Percentiles rank a stretch among this genome's conserved stretches.
Evolutionary conservation across 768 basidiomycete genomes (phyloP).

Genomic region (Tephrocybe sp.): DNA sequence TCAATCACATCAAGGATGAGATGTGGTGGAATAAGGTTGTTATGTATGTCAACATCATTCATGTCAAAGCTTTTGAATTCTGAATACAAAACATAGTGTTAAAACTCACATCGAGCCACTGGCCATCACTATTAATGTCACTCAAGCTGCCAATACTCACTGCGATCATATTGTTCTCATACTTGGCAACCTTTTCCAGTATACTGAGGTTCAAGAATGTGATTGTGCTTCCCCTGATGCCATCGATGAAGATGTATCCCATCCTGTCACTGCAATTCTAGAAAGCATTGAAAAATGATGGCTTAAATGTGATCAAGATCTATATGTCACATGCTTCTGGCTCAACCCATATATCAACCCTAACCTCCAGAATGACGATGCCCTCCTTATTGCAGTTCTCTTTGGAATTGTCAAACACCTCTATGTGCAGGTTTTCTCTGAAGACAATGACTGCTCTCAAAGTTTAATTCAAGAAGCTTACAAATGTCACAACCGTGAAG

Average conservation of each 20-base stretch:
- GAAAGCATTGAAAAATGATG: slow-evolving; percentile 10
- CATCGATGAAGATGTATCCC: not conserved
- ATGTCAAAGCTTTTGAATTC: not conserved
- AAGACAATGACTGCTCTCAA: not conserved
- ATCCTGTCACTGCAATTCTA: slow-evolving; percentile 2
- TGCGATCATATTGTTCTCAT: slow-evolving; percentile 6
- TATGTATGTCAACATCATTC: not conserved
- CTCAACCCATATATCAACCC: slow-evolving; percentile 1
- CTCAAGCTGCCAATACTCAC: slow-evolving; percentile 2
- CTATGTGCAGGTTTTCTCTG: not conserved
- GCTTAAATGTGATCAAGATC: slow-evolving; percentile 7
- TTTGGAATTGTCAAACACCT: slow-evolving; percentile 1
- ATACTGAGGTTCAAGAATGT: not conserved
- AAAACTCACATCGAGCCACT: slow-evolving; percentile 4
- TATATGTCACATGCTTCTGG: not conserved
- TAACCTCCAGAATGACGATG: not conserved
- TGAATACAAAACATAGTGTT: not conserved
- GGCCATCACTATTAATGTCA: slow-evolving; percentile 9
- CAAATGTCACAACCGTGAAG: not conserved
- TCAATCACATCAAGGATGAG: not conserved
- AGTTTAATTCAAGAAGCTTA: not conserved
- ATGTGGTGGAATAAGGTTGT: not conserved
- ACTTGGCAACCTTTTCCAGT: slow-evolving; percentile 7
- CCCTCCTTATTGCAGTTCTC: slow-evolving; percentile 1
- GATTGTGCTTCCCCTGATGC: not conserved